Evolutionary conservation across 2,329 filamentous ascomycete species (phyloP).

Genomic region (Xylaria sp.): DNA sequence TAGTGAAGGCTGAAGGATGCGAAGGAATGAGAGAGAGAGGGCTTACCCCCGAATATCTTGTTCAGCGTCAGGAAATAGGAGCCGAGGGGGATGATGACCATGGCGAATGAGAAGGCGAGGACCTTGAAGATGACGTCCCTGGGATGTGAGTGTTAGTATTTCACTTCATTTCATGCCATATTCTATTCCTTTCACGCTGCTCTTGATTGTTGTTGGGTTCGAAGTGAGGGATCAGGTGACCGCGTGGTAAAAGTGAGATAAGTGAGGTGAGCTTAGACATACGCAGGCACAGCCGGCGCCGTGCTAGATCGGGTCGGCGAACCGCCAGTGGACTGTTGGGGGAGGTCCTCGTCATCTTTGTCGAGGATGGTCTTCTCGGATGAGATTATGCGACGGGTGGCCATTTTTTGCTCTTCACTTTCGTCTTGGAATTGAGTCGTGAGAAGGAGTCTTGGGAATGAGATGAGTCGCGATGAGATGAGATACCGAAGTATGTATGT

Average conservation of each 20-base stretch:
- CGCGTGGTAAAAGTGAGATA: not conserved
- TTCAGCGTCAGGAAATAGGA: slow-evolving; percentile 82
- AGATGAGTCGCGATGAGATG: too few species aligned
- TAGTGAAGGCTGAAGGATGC: not conserved
- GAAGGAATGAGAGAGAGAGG: not conserved
- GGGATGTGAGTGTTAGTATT: not conserved
- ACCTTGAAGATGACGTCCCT: slow-evolving; percentile 87
- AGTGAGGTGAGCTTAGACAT: slow-evolving; percentile 33
- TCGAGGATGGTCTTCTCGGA: slow-evolving; percentile 63
- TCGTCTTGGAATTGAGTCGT: not conserved
- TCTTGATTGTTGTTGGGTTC: not conserved
- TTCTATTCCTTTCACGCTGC: not conserved
- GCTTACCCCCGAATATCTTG: slow-evolving; percentile 68
- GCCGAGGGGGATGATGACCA: slow-evolving; percentile 81
- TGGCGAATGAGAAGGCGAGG: slow-evolving; percentile 82
- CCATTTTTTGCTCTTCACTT: slow-evolving; percentile 44
- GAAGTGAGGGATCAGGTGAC: not conserved
- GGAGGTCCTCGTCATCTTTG: slow-evolving; percentile 45
- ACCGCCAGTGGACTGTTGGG: slow-evolving; percentile 35
- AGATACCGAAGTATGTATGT: too few species aligned
- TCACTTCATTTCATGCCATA: not conserved
- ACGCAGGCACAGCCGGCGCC: slow-evolving; percentile 78
- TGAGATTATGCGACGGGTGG: slow-evolving; percentile 61
- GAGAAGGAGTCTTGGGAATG: not conserved
- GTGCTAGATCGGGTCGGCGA: slow-evolving; percentile 51